Percentiles rank a stretch among this genome's conserved stretches.
phyloP scores from a whole-genome alignment of 805 yeast species.

The Peterozyma xylosa region DNA sequence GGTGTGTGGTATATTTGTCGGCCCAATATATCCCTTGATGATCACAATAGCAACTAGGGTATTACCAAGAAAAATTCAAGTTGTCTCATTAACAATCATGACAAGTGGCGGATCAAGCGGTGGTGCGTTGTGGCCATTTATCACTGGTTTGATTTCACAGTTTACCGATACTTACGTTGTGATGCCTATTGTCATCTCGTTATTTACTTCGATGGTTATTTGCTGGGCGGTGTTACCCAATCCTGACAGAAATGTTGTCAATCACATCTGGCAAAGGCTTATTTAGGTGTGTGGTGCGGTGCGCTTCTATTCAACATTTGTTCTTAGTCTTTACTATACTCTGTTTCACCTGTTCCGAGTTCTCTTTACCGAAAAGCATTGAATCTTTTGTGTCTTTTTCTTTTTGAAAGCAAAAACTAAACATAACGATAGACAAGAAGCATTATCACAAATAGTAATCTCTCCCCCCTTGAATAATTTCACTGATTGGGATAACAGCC shows the following conservation, averaged over 20 bases:
- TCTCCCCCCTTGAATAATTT: too few relatives aligned
- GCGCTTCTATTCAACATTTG: too few relatives aligned
- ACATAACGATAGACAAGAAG: too few relatives aligned
- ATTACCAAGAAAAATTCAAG: slow-evolving; percentile 44
- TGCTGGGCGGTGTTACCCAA: slow-evolving; percentile 38
- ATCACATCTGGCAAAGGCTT: slow-evolving; percentile 17
- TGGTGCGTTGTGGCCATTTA: slow-evolving; percentile 48
- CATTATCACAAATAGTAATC: too few relatives aligned
- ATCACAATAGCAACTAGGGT: slow-evolving; percentile 34
- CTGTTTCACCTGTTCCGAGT: too few relatives aligned
- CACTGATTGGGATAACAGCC: too few relatives aligned
- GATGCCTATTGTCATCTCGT: slow-evolving; percentile 36
- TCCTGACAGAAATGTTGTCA: slow-evolving; percentile 25
- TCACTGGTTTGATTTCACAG: slow-evolving; percentile 43
- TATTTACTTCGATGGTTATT: slow-evolving; percentile 24
- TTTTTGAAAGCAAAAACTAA: too few relatives aligned
- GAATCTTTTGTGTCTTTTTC: too few relatives aligned
- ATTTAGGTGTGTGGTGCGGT: slow-evolving; percentile 3
- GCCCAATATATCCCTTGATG: slow-evolving; percentile 59
- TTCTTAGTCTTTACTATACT: too few relatives aligned
- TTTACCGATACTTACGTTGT: slow-evolving; percentile 38
- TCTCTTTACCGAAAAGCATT: too few relatives aligned
- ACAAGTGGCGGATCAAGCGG: slow-evolving; percentile 53
- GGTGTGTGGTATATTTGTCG: slow-evolving; percentile 51
- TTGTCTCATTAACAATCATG: slow-evolving; percentile 40